Base-by-base conservation (phyloP, 805 yeast species). In the Sugiyamaella valdiviana region DNA sequence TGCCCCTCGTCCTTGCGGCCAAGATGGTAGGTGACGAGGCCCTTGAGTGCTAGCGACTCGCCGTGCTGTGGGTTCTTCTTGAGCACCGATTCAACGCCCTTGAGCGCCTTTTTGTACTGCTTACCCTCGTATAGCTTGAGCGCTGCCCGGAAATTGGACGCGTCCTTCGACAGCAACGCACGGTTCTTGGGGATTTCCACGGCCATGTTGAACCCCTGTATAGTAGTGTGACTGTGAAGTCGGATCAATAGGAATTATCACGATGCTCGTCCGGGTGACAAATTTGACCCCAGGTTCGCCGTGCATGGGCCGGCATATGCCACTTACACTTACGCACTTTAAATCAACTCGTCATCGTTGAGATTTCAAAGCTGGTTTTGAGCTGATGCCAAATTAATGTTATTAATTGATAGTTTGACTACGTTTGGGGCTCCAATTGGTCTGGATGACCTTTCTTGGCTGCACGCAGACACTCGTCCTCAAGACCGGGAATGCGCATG, bases 51-150 rank as follows among this genome's bases (percentile, higher is more conserved):
- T 48, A 85, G 68, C 2, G 95, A 79, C 60, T 87, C 95, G 22
- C 89, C 83, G 64, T 86, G 89, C 44, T 71, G 73, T 14, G 87
- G 74, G 60, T 80, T 80, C 60, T 85, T 87, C 71, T 87, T 86
- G 59, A 91, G 66, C 57, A 85, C 76, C 32, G 76, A 70, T 45
- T 93, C 97, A 39, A 87, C 76, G 23, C 81, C 62, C 63, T 85
- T 85, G 58, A 90, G 67, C 1, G 96, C 79, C 60, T 91, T 89
- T 63, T 86, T 86, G 72, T 90, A 90, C 65, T 88, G 89, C 64
- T 86, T 88, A 42, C 75, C 63, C 62, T 93, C 98, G 60, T 88
- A 93, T 24, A 85, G 74, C 57, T 80, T 80, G 59, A 93, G 73
- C 0, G 96, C 96, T 56, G 83, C 85, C 50, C 83, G 76, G 70